Conservation (phyloP, 2,329 filamentous ascomycete species). For the Neoscytalidium dimidiatum region DNA sequence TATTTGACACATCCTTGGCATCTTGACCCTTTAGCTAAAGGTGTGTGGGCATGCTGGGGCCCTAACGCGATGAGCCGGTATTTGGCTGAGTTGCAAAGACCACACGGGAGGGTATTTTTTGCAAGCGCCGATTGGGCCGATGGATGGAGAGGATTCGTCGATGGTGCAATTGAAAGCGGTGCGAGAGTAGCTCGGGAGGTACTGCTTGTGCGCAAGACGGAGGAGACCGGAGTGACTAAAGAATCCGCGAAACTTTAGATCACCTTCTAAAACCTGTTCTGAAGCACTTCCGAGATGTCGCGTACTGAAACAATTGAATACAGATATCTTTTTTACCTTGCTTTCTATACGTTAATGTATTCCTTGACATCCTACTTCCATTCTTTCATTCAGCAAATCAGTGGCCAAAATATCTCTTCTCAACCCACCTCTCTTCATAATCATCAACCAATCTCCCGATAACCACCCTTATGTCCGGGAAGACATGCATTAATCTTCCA, state of each 20-base stretch:
- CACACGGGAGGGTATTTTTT: conserved; percentile 32
- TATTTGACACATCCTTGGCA: conserved; percentile 31
- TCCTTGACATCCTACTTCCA: neutral
- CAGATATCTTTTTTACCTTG: neutral
- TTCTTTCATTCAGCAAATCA: conserved; percentile 38
- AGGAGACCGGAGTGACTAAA: neutral
- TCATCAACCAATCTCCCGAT: conserved; percentile 81
- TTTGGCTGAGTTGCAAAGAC: conserved; percentile 28
- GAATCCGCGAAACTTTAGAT: neutral
- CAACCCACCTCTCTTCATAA: conserved; percentile 85
- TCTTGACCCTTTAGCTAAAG: conserved; percentile 32
- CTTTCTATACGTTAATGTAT: neutral
- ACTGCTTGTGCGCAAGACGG: neutral
- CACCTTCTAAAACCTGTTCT: too few species aligned
- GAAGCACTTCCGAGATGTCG: too few species aligned
- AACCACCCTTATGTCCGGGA: conserved; percentile 83
- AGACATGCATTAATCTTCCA: conserved; percentile 83
- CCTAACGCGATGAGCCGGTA: conserved; percentile 24
- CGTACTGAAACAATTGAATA: neutral
- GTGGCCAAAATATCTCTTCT: conserved; percentile 87
- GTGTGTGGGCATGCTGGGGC: conserved; percentile 29
- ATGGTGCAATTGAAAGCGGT: conserved; percentile 38
- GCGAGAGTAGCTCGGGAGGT: neutral
- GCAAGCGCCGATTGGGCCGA: conserved; percentile 38
- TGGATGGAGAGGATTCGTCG: conserved; percentile 38